Evolutionary conservation across 2,329 filamentous ascomycete genomes (phyloP).

Genomic region (Fusarium begoniae): DNA sequence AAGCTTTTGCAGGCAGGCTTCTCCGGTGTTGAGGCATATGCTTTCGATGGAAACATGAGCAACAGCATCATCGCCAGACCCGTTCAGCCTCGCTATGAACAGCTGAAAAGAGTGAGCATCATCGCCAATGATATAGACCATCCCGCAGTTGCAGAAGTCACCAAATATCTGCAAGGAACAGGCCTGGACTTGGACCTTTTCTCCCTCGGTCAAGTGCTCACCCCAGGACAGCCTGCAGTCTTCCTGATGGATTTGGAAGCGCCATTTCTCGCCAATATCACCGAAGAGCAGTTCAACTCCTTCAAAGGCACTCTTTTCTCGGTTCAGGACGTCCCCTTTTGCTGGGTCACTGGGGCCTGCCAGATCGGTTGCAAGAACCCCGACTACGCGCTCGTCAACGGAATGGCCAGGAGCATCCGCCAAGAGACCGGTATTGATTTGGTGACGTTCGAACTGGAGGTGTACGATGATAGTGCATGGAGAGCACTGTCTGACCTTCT

Average conservation of each 20-base stretch:
- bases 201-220: background rate
- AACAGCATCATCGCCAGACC: conserved; percentile 4
- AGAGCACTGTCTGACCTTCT: background rate
- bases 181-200: background rate
- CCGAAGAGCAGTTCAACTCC: background rate
- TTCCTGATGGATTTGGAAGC: conserved; percentile 6
- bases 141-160: background rate
- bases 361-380: conserved; percentile 5
- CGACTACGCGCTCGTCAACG: conserved; percentile 4
- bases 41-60: conserved; percentile 6
- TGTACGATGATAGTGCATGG: background rate
- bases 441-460: background rate
- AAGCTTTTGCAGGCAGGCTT: background rate
- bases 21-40: conserved; percentile 1
- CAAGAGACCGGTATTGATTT: conserved; percentile 6
- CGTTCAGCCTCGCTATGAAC: background rate
- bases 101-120: background rate
- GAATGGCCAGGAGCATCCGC: conserved; percentile 3
- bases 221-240: background rate
- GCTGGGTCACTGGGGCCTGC: conserved; percentile 1
- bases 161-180: background rate
- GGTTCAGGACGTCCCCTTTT: conserved; percentile 1
- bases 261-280: conserved; percentile 1
- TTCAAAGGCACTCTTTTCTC: conserved; percentile 2
- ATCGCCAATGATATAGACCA: background rate